Evolutionary conservation across 139 green algal species (phyloP).

Genomic region (Ettlia oleoabundans): DNA sequence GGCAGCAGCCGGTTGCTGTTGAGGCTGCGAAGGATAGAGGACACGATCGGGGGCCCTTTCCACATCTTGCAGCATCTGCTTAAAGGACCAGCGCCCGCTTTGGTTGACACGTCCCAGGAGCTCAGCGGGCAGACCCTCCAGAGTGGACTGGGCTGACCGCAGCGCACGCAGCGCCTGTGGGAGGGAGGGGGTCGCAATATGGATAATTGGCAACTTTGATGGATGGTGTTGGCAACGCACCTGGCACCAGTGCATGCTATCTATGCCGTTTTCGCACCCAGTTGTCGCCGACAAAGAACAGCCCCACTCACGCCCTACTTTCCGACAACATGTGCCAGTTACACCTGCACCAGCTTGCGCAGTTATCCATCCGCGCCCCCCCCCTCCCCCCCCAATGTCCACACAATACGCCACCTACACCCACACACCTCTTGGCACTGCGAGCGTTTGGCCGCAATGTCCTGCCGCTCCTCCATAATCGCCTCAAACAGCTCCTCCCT

Average conservation of each 20-base stretch:
- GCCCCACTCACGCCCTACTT: too few relatives aligned
- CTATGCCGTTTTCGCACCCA: too few relatives aligned
- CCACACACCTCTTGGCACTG: conserved; percentile 51
- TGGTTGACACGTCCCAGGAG: conserved; percentile 38
- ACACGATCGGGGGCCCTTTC: background rate
- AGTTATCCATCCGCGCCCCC: background rate
- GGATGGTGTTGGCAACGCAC: too few relatives aligned
- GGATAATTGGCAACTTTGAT: too few relatives aligned
- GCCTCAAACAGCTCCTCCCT: conserved; percentile 81
- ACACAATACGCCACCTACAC: background rate
- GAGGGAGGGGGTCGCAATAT: background rate
- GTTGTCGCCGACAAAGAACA: too few relatives aligned
- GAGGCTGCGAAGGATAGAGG: too few relatives aligned
- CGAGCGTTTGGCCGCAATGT: conserved; percentile 67
- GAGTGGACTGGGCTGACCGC: conserved; percentile 48
- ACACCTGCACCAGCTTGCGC: background rate
- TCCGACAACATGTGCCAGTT: too few relatives aligned
- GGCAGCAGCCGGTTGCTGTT: background rate
- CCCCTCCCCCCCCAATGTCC: background rate
- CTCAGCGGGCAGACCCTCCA: conserved; percentile 68
- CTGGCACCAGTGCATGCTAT: too few relatives aligned
- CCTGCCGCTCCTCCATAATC: conserved; percentile 83
- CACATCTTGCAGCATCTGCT: conserved; percentile 16
- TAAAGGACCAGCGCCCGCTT: conserved; percentile 27
- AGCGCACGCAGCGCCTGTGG: conserved; percentile 50